Conservation (phyloP, 495 filamentous ascomycete genomes). For the Tuber calosporum region DNA sequence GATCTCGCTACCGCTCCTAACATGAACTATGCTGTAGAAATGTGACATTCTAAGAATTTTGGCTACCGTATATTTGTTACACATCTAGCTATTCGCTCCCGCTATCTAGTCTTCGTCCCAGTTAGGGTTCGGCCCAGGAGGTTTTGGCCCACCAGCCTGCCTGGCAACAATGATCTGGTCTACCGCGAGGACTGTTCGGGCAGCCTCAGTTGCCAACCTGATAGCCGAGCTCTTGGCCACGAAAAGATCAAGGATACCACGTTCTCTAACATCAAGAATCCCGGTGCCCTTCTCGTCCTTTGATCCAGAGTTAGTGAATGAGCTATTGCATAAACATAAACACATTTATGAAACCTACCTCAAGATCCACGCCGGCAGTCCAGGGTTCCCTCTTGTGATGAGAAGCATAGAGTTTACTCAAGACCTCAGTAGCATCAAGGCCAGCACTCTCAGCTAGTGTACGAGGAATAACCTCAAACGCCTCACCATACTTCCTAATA, state of each 20-base stretch:
- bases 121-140: conserved; percentile 86
- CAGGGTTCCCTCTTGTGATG: conserved; percentile 82
- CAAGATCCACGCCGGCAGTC: conserved; percentile 88
- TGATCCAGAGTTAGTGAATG: conserved; percentile 29
- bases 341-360: conserved; percentile 47
- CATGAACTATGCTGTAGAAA: background rate
- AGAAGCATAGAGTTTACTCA: conserved; percentile 83
- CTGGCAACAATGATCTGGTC: conserved; percentile 99
- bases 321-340: background rate
- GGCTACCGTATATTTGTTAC: conserved; percentile 4
- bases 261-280: conserved; percentile 76
- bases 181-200: conserved; percentile 87
- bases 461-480: conserved; percentile 92
- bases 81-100: conserved; percentile 14
- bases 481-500: conserved; percentile 94
- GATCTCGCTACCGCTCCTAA: background rate
- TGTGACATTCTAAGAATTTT: background rate
- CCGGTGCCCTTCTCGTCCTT: conserved; percentile 68
- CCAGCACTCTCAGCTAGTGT: conserved; percentile 91
- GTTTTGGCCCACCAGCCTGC: conserved; percentile 95
- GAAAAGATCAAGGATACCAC: conserved; percentile 88
- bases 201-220: conserved; percentile 88
- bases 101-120: conserved; percentile 86
- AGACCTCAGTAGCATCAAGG: conserved; percentile 88
- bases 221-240: conserved; percentile 92